phyloP scores from a whole-genome alignment of 306 rosid genomes.

The Vigna angularis region DNA sequence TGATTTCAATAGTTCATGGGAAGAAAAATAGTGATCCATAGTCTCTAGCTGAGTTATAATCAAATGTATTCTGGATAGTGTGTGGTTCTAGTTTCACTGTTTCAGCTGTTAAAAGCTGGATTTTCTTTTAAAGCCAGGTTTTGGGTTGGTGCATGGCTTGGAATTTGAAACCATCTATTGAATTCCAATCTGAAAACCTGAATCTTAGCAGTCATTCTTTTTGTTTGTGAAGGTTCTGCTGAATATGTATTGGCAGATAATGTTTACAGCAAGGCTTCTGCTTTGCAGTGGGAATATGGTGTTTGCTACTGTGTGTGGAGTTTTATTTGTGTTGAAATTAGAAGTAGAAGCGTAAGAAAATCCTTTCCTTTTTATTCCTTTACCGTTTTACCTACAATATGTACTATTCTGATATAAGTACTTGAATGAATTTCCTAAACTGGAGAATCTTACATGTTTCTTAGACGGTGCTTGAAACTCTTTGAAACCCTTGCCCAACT shows the following conservation, averaged over 20 bases:
- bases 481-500: conserved; percentile 35
- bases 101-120: conserved; percentile 8
- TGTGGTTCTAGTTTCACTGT: conserved; percentile 15
- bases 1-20: not conserved
- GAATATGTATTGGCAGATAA: conserved; percentile 36
- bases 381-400: conserved; percentile 20
- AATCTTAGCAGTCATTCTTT: not conserved
- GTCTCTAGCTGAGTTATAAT: conserved; percentile 7
- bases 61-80: conserved; percentile 4
- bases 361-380: conserved; percentile 3
- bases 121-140: conserved; percentile 19
- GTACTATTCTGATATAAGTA: conserved; percentile 17
- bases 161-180: conserved; percentile 16
- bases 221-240: conserved; percentile 16
- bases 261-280: conserved; percentile 36
- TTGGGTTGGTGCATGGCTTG: conserved; percentile 4
- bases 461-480: conserved; percentile 34
- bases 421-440: conserved; percentile 29
- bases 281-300: conserved; percentile 16
- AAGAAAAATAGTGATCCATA: conserved; percentile 2
- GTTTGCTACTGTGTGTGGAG: conserved; percentile 20
- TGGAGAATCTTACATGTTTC: conserved; percentile 13
- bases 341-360: not conserved
- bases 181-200: conserved; percentile 6
- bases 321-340: conserved; percentile 27